Evolutionary conservation across 225 moss, liverwort and hornwort species (phyloP), one percentile per base, ranked within the genome.

Genomic region (Climacium dendroides): DNA sequence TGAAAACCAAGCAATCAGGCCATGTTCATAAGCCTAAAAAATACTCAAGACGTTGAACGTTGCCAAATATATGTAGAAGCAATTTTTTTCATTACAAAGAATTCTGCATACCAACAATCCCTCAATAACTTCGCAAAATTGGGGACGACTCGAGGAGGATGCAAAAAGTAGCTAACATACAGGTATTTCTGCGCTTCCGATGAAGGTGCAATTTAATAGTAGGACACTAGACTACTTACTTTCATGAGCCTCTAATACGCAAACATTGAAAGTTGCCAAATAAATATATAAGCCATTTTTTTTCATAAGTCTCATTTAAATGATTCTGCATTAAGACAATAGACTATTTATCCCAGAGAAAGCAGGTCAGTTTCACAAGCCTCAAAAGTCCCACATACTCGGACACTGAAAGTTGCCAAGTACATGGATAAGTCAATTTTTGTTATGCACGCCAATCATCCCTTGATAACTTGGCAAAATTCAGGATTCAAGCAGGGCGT

Each of bases 101-200:
- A 73, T 48, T 88, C 82, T 48, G 20, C 90, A 62, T 26, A 82
- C 50, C 63, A 82, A 86, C 53, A 52, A 83, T 59, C 74, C 69
- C 66, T 73, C 48, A 11, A 52, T 35, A 61, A 82, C 47, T 66
- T 81, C 50, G 47, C 61, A 43, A 88, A 71, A 74, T 24, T 65
- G 54, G 28, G n/a, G 66, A 82, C 19, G 26, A 65, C 65, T 65
- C 35, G 26, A 82, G n/a, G 48, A 65, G 50, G 64, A 74, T 63
- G 28, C 45, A 28, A 83, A 82, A 70, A 83, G 85, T 73, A 79
- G 22, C 89, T 89, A 90, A 96, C 97, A 92, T 85, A 88, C 52
- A 96, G 91, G 89, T 96, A 96, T 80, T 96, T 93, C 64, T 92
- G 86, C 30, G 93, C 96, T 85, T 95, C 95, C 58, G 91, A 71